A percentile compares a stretch with the other conserved stretches of the same genome.
Evolutionary conservation across 2,329 filamentous ascomycete genomes (phyloP).

Genomic region (Ophiostoma pallidulum): DNA sequence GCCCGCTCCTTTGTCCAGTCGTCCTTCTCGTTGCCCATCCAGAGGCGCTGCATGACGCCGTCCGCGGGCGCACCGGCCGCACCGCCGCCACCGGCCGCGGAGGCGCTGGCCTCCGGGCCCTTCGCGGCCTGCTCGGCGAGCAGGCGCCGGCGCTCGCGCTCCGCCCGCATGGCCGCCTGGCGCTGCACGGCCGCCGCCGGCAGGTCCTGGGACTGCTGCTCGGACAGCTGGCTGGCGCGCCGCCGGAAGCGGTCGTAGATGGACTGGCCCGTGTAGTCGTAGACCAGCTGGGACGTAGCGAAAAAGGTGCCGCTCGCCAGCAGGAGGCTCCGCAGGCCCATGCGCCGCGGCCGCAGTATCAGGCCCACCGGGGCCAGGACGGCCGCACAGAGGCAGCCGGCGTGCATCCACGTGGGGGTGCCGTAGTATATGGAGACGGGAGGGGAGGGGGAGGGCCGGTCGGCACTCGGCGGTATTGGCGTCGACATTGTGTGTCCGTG

Average conservation of each 20-base stretch:
- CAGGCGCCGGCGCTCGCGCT: conserved; percentile 29
- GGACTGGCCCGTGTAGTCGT: conserved; percentile 47
- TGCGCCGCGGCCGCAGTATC: conserved; percentile 41
- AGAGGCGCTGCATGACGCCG: conserved; percentile 35
- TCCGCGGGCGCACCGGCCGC: neutral
- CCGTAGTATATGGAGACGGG: conserved; percentile 13
- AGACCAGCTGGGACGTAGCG: conserved; percentile 44
- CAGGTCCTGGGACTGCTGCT: conserved; percentile 25
- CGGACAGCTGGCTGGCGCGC: conserved; percentile 26
- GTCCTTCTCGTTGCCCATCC: conserved; percentile 45
- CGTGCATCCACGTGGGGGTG: conserved; percentile 33
- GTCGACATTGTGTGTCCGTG: conserved; percentile 2
- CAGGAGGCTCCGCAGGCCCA: conserved; percentile 39
- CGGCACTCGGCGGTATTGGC: conserved; percentile 2
- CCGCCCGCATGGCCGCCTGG: conserved; percentile 38
- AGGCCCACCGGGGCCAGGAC: conserved; percentile 39
- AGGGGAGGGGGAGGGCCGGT: neutral
- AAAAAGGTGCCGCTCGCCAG: conserved; percentile 42
- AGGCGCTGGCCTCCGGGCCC: no score
- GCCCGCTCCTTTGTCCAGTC: conserved; percentile 44
- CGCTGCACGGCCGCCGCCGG: conserved; percentile 44
- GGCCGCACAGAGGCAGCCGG: conserved; percentile 37
- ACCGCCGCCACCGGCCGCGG: neutral
- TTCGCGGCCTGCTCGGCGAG: neutral
- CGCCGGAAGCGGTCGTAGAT: conserved; percentile 38